Evolutionary conservation across 768 basidiomycete genomes (phyloP).

Genomic region (Daedaleopsis nitida): DNA sequence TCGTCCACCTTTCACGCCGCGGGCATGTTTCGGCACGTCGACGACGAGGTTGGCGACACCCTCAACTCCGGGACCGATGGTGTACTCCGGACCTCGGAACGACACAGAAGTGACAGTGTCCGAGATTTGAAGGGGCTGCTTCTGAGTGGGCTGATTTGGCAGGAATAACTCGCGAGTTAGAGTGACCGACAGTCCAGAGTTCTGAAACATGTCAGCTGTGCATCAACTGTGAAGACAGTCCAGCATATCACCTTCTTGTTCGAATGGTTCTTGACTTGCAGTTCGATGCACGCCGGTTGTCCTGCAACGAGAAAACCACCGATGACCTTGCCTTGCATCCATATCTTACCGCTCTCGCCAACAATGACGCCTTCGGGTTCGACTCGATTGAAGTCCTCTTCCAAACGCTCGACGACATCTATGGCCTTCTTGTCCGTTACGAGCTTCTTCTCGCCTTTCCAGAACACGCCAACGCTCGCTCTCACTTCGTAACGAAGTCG

Average conservation of each 20-base stretch:
- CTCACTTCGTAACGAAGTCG: slow-evolving; percentile 71
- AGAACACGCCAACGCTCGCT: slow-evolving; percentile 70
- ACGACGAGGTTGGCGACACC: slow-evolving; percentile 81
- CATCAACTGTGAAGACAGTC: slow-evolving; percentile 1
- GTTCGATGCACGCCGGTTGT: slow-evolving; percentile 68
- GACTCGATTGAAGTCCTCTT: slow-evolving; percentile 35
- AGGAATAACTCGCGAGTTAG: slow-evolving; percentile 64
- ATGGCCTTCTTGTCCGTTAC: slow-evolving; percentile 64
- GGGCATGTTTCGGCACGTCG: slow-evolving; percentile 69
- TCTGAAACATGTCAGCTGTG: slow-evolving; percentile 42
- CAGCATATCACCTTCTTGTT: slow-evolving; percentile 61
- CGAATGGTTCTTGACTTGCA: slow-evolving; percentile 84
- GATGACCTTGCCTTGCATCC: slow-evolving; percentile 69
- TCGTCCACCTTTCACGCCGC: slow-evolving; percentile 64
- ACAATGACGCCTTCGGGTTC: slow-evolving; percentile 64
- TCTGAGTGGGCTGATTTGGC: slow-evolving; percentile 43
- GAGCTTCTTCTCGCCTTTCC: slow-evolving; percentile 73
- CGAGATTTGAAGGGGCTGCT: slow-evolving; percentile 58
- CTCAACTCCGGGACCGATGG: slow-evolving; percentile 70
- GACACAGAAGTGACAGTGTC: slow-evolving; percentile 71
- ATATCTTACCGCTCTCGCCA: slow-evolving; percentile 79
- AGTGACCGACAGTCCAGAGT: slow-evolving; percentile 62
- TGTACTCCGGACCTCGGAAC: slow-evolving; percentile 76
- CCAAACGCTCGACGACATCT: slow-evolving; percentile 61
- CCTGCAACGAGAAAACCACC: slow-evolving; percentile 68